phyloP scores from a whole-genome alignment of 78 protist genomes.

The Speleostelium caveatum region DNA sequence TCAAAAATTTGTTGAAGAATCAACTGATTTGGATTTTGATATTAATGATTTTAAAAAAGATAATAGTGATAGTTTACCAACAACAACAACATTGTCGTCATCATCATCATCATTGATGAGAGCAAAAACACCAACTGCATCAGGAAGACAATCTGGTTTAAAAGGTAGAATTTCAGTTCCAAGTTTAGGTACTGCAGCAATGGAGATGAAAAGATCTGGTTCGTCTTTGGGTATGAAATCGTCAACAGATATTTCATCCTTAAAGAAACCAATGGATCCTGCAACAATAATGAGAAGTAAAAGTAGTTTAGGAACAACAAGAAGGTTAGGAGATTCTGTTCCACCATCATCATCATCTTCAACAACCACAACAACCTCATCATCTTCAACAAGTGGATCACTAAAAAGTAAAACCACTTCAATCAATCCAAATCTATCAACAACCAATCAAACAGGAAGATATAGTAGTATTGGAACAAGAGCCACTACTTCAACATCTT shows the following conservation, averaged over 20 bases:
- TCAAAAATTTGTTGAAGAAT: constrained; percentile 18
- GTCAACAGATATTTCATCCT: neutral
- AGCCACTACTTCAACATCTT: neutral
- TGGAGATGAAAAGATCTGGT: constrained; percentile 17
- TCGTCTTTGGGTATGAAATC: constrained; percentile 20
- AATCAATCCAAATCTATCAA: constrained; percentile 52
- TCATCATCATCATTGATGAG: neutral
- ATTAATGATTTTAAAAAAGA: constrained; percentile 55
- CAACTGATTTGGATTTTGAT: constrained; percentile 62
- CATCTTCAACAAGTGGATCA: neutral
- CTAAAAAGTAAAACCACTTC: constrained; percentile 6
- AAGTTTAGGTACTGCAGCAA: neutral
- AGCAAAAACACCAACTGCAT: constrained; percentile 54
- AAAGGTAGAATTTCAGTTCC: constrained; percentile 9
- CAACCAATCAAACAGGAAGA: constrained; percentile 43
- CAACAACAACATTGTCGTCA: neutral
- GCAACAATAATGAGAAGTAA: constrained; percentile 39
- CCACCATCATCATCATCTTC: neutral
- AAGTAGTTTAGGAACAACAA: constrained; percentile 60
- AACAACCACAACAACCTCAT: neutral
- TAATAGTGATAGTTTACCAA: neutral
- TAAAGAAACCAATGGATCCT: constrained; percentile 19
- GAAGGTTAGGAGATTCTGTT: neutral
- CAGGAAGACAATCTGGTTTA: constrained; percentile 66
- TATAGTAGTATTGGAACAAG: constrained; percentile 69